These are phyloP conservation scores for Alternaria arborescens DNA, from an alignment of 2,329 filamentous ascomycete genomes.

Conservation along the genomic window DNA sequence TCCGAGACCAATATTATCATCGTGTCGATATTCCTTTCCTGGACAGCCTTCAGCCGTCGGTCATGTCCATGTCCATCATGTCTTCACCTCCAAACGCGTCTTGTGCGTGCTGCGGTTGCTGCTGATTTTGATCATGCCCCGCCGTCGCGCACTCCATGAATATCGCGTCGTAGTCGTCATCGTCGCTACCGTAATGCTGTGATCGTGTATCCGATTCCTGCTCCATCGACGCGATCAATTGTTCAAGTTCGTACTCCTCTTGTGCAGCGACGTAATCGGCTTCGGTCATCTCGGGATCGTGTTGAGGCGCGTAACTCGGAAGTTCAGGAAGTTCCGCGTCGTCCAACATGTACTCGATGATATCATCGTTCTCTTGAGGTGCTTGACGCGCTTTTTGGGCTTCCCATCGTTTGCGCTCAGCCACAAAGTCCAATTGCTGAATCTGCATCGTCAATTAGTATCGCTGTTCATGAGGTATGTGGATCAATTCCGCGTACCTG, in stretches of 20 bases:
- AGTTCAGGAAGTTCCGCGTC: constrained; percentile 16
- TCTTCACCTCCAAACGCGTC: constrained; percentile 27
- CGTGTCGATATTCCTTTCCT: not conserved
- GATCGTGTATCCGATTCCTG: constrained; percentile 30
- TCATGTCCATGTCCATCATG: constrained; percentile 52
- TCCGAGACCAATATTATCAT: not conserved
- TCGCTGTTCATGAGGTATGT: not conserved
- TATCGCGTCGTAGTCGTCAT: constrained; percentile 68
- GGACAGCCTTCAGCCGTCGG: constrained; percentile 24
- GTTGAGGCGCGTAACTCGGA: constrained; percentile 12
- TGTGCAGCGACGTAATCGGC: constrained; percentile 52
- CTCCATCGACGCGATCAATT: constrained; percentile 56
- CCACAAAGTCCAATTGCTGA: constrained; percentile 57
- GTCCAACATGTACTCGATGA: constrained; percentile 36
- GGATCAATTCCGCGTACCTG: constrained; percentile 47
- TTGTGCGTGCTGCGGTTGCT: constrained; percentile 24
- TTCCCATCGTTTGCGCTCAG: constrained; percentile 56
- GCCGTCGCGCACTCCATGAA: constrained; percentile 67
- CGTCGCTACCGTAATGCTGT: constrained; percentile 60
- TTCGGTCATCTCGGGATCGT: constrained; percentile 42
- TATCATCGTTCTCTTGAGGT: constrained; percentile 36
- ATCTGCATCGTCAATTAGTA: constrained; percentile 48
- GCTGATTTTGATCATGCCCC: constrained; percentile 57
- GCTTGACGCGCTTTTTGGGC: constrained; percentile 54
- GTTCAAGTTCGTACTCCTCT: constrained; percentile 57